Conservation (phyloP, 2,329 filamentous ascomycete species). For the Blumeria hordei region DNA sequence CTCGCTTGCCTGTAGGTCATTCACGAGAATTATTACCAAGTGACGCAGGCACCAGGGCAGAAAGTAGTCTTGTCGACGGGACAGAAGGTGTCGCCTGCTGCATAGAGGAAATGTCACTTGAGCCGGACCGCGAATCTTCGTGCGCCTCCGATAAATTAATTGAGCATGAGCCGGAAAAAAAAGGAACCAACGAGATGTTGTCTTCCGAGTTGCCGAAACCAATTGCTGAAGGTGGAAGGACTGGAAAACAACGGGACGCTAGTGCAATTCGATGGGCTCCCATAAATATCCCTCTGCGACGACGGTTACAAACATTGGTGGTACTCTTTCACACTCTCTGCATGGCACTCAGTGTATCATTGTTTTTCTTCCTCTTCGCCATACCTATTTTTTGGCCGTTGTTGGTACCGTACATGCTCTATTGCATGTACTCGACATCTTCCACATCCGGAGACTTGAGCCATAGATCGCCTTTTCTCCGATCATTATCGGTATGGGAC, state of each 20-base stretch:
- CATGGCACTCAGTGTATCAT: slow-evolving; percentile 44
- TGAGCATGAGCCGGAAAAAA: too few relatives aligned
- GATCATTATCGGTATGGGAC: slow-evolving; percentile 55
- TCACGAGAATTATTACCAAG: too few relatives aligned
- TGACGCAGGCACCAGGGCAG: too few relatives aligned
- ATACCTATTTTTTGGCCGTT: slow-evolving; percentile 82
- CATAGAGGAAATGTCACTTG: too few relatives aligned
- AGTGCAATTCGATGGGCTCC: slow-evolving; percentile 62
- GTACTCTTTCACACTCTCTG: slow-evolving; percentile 51
- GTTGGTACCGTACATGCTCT: slow-evolving; percentile 52
- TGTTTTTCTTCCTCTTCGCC: slow-evolving; percentile 78
- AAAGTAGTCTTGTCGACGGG: too few relatives aligned
- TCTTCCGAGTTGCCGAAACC: too few relatives aligned
- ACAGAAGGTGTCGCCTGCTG: too few relatives aligned
- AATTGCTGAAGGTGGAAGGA: slow-evolving; percentile 8
- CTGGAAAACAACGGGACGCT: slow-evolving; percentile 14
- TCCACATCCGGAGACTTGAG: slow-evolving; percentile 51
- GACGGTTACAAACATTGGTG: slow-evolving; percentile 54
- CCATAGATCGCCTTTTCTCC: slow-evolving; percentile 50
- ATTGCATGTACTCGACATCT: slow-evolving; percentile 58
- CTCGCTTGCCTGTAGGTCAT: too few relatives aligned
- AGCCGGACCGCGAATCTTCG: too few relatives aligned
- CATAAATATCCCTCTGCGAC: slow-evolving; percentile 43
- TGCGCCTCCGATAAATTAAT: too few relatives aligned
- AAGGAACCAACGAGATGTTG: too few relatives aligned